Conservation (phyloP, 148 eudicot genomes). For the Rhododendron griersonianum region DNA sequence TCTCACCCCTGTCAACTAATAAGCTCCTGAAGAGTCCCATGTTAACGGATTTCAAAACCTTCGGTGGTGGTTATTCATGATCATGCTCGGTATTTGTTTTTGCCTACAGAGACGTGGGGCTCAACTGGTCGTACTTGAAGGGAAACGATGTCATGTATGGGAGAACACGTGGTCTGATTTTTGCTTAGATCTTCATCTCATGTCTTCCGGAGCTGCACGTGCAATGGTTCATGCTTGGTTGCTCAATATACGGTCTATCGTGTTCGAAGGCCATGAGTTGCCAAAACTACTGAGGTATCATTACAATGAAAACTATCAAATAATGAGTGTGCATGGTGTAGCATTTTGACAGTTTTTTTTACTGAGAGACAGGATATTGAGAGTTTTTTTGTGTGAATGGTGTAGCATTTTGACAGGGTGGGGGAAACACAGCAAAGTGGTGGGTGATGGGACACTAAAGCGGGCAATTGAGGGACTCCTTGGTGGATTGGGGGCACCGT, state of each 20-base stretch:
- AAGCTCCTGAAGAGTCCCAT: background rate
- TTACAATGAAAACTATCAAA: background rate
- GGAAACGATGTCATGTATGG: constrained; percentile 83
- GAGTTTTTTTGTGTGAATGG: background rate
- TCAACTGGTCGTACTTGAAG: constrained; percentile 86
- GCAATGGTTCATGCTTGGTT: constrained; percentile 98
- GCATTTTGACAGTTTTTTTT: no score
- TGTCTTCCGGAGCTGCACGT: constrained; percentile 88
- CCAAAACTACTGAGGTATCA: constrained; percentile 16
- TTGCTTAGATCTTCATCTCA: constrained; percentile 48
- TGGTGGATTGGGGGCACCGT: constrained; percentile 69
- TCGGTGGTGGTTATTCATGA: background rate
- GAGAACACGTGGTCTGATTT: constrained; percentile 75
- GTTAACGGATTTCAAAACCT: background rate
- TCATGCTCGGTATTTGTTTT: background rate
- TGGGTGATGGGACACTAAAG: constrained; percentile 71
- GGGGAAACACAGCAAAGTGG: constrained; percentile 99
- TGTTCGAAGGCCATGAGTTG: constrained; percentile 58
- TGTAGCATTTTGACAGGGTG: constrained; percentile 93
- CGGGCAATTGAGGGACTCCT: constrained; percentile 73
- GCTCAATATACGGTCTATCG: constrained; percentile 55
- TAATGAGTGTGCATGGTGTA: background rate
- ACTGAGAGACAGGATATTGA: background rate
- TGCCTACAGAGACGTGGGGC: constrained; percentile 74
- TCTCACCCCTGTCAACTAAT: background rate